Base-by-base conservation (phyloP, 2,329 filamentous ascomycete species). In the Colletotrichum aenigma region DNA sequence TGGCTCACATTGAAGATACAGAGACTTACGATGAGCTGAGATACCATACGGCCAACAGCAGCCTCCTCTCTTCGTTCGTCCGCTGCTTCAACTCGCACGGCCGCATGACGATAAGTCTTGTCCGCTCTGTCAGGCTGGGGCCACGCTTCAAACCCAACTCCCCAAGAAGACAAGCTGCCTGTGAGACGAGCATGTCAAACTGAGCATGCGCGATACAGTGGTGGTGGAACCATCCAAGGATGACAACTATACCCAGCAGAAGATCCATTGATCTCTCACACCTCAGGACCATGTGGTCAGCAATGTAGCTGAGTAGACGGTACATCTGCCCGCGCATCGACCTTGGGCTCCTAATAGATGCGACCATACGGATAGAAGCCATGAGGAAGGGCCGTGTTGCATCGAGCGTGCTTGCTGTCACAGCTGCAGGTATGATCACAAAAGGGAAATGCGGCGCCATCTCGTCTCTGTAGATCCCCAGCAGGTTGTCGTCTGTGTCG, bases 121-220 rank as follows among this genome's bases (percentile, higher is more conserved):
- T 86, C 38, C 86, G 84, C 73, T 90, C 88, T 4, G 84, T 83
- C 6, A 85, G 68, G 1, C 81, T 84, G 0, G 88, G 86, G 5
- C 82, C 81, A 8, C 83, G 83, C 60, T 86, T 87, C 15, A 91
- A 79, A 4, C 86, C 87, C 43, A 91, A 79, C 70, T 90, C 89
- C 0, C 85, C 85, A 9, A 87, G 82, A 3, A 91, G 83, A 6
- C 86, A 88, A 15, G 85, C 80, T 2, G 89, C 87, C 24, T 92
- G 77, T 10, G 87, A 84, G 4, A 91, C 79, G 4, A 91, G 81
- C 67, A 89, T 90, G 78, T 87, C 87, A 15, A 91, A 79, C 75
- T 91, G 90, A 1, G 86, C 84, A 67, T 91, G 89, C 80, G 88
- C 84, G 76, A 89, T 85, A 77, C 89, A 90, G 78, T 91, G 89